Percentiles rank a stretch among this genome's conserved stretches.
These are phyloP conservation scores for Zoysia matrella DNA, from an alignment of 202 grass and related monocot genomes.

Conservation along the genomic window DNA sequence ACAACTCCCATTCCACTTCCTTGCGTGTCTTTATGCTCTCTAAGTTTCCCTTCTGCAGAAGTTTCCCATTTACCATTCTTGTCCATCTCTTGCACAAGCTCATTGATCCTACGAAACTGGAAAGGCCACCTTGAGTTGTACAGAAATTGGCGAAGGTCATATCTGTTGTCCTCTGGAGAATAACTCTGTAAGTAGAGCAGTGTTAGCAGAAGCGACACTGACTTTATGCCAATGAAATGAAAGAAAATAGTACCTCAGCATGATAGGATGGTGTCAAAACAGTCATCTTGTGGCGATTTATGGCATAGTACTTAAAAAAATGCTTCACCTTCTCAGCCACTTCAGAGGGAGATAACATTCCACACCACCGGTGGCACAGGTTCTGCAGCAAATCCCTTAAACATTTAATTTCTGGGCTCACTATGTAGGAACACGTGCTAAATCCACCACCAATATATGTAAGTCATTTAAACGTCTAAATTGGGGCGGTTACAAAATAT, in stretches of 20 bases:
- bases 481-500: not conserved
- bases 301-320: constrained; percentile 94
- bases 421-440: not conserved
- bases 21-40: constrained; percentile 17
- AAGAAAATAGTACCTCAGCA: constrained; percentile 64
- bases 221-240: constrained; percentile 21
- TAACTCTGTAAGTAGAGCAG: constrained; percentile 68
- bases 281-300: constrained; percentile 98
- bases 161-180: constrained; percentile 95
- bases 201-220: constrained; percentile 4
- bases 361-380: constrained; percentile 87
- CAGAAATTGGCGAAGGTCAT: constrained; percentile 91
- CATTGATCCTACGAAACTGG: constrained; percentile 90
- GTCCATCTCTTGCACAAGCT: constrained; percentile 74
- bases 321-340: constrained; percentile 99
- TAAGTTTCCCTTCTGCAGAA: constrained; percentile 29
- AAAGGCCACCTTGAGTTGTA: constrained; percentile 90
- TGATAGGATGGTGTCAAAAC: constrained; percentile 96
- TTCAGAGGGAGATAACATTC: constrained; percentile 77
- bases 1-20: constrained; percentile 87
- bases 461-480: not conserved
- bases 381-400: constrained; percentile 62
- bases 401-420: not conserved
- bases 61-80: constrained; percentile 51
- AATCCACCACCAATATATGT: not conserved